These are phyloP conservation scores for Ochetophila trinervis DNA, from an alignment of 306 rosid genomes.

Conservation along the genomic window DNA sequence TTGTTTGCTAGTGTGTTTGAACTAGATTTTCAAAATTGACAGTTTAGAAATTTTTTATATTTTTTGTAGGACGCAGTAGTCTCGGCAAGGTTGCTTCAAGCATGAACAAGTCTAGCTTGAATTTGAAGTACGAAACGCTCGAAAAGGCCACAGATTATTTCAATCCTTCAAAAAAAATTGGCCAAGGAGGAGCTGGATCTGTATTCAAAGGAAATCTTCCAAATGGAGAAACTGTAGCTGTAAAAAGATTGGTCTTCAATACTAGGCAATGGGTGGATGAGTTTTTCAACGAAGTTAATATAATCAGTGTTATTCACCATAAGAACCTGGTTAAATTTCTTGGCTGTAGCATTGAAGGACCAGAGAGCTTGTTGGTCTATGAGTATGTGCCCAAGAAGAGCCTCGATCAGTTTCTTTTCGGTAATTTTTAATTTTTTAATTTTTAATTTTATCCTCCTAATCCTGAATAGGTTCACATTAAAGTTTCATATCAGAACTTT, in stretches of 20 bases:
- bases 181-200: conserved; percentile 89
- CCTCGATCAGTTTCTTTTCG: conserved; percentile 74
- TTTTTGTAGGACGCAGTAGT: conserved; percentile 30
- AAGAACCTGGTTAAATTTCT: conserved; percentile 72
- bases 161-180: conserved; percentile 58
- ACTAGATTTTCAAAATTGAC: too few species aligned
- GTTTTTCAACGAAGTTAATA: conserved; percentile 89
- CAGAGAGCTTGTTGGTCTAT: conserved; percentile 85
- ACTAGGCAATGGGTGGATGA: conserved; percentile 93
- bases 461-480: neutral
- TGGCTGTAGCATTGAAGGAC: conserved; percentile 97
- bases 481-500: too few species aligned
- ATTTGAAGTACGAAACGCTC: conserved; percentile 68
- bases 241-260: conserved; percentile 79
- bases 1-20: neutral
- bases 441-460: neutral
- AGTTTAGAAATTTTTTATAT: neutral
- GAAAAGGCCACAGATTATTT: conserved; percentile 83
- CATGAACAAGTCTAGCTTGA: conserved; percentile 53
- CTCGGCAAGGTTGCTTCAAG: conserved; percentile 34
- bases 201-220: conserved; percentile 78
- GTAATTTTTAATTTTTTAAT: conserved; percentile 35
- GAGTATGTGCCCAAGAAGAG: conserved; percentile 67
- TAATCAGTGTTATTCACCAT: conserved; percentile 73
- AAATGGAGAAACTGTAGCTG: conserved; percentile 60